These are phyloP conservation scores for Anethum foeniculum DNA, from an alignment of 140 eudicot species.

Conservation along the genomic window DNA sequence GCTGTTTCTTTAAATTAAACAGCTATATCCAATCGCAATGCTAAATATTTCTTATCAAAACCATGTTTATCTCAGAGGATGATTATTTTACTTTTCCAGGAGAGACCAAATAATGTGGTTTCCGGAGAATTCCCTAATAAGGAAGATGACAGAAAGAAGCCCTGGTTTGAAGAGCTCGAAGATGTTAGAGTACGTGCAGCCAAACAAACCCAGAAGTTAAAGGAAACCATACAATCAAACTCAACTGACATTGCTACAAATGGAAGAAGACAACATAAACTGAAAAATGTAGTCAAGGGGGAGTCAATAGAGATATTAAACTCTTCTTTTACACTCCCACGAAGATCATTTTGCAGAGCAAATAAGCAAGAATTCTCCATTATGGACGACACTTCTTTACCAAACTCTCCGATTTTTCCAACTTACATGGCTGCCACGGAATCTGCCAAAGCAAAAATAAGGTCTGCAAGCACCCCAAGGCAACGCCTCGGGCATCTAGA, in stretches of 20 bases:
- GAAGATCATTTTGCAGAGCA: constrained; percentile 39
- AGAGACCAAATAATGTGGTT: constrained; percentile 30
- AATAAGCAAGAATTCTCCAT: constrained; percentile 28
- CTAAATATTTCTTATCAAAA: not conserved
- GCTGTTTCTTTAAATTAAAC: not conserved
- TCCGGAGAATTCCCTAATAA: constrained; percentile 24
- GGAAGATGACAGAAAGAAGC: constrained; percentile 23
- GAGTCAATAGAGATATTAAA: constrained; percentile 28
- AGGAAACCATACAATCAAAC: constrained; percentile 12
- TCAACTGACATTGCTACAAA: not conserved
- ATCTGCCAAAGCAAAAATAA: constrained; percentile 82
- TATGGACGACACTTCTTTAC: constrained; percentile 42
- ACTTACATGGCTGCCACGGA: constrained; percentile 87
- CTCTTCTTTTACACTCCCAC: constrained; percentile 50
- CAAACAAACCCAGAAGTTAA: constrained; percentile 19
- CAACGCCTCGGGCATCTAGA: constrained; percentile 46
- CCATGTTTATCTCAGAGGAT: not conserved
- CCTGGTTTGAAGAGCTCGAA: constrained; percentile 22
- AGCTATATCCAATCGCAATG: not conserved
- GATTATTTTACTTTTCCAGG: constrained; percentile 21
- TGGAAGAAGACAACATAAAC: constrained; percentile 22
- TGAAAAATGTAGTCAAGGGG: constrained; percentile 24
- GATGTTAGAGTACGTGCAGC: constrained; percentile 19
- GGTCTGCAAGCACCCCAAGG: constrained; percentile 81
- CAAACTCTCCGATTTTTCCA: constrained; percentile 55